These are phyloP conservation scores for Phaseolus lunatus DNA, from an alignment of 306 rosid species.

Conservation along the genomic window DNA sequence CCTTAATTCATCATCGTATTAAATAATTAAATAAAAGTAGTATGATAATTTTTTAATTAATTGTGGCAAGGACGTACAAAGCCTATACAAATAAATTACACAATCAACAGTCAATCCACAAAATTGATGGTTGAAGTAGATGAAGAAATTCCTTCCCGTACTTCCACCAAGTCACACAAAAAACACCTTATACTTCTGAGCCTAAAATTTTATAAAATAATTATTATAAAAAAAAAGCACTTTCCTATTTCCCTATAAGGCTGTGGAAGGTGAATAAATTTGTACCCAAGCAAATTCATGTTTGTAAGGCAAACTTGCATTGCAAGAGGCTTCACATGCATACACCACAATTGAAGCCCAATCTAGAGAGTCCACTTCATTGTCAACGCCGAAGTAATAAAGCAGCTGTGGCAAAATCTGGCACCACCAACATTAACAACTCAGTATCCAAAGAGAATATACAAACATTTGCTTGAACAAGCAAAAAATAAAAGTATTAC, in stretches of 20 bases:
- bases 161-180: background rate
- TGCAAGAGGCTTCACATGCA: constrained; percentile 20
- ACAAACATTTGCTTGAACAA: background rate
- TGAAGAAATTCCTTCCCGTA: background rate
- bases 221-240: background rate
- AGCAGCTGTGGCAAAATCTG: constrained; percentile 17
- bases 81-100: background rate
- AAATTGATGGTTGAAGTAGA: constrained; percentile 4
- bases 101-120: constrained; percentile 3
- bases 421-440: background rate
- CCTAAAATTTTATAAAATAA: background rate
- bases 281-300: constrained; percentile 8
- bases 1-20: too few species aligned
- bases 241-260: background rate
- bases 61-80: background rate
- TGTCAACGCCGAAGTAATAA: constrained; percentile 4
- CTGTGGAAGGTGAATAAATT: constrained; percentile 7
- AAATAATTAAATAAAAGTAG: too few species aligned
- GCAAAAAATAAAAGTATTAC: background rate
- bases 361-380: constrained; percentile 18
- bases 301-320: background rate
- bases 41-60: background rate
- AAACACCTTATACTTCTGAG: background rate
- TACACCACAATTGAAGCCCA: constrained; percentile 17
- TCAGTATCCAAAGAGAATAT: background rate